Base-by-base conservation (phyloP, 257 asterid genomes). In the Penstemon davidsonii region DNA sequence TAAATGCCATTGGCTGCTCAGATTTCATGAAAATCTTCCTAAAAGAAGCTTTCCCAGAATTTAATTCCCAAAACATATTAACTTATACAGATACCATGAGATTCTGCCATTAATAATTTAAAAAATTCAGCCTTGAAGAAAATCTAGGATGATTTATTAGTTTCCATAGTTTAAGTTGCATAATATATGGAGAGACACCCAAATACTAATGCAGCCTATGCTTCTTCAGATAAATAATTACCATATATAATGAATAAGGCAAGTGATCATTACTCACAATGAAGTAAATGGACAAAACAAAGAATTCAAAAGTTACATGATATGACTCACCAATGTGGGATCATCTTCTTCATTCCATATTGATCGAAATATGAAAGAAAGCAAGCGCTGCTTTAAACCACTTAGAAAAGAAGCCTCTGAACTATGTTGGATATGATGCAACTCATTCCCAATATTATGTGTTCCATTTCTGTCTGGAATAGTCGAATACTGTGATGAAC, bases 281-380 rank as follows among this genome's bases (percentile, higher is more conserved):
- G 18, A 15, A 15, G 18, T 15, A 15, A 15, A 15, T 15, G 45
- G 52, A 54, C 18, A 59, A 58, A 41, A 52, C 13, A 51, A 55
- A 12, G 40, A 68, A 6, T 55, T 61, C 69, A 57, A 38, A 59
- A 49, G n/a, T 19, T 62, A 68, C 54, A 46, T 57, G 53, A 45
- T 33, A 71, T 19, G 47, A 81, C 95, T 81, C 64, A 94, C 99
- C 87, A 77, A 59, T 67, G 81, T 67, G 53, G 83, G 96, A 76
- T 94, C 96, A 40, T 79, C 85, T 78, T 91, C 97, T 87, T 91
- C 97, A 75, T 81, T 84, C 97, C 99, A 88, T 77, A 91, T 85
- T 70, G 96, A 92, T 75, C 77, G 92, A 79, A 87, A 87, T 81
- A 94, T 87, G 75, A 88, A 90, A 70, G 97, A 91, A 79, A 94